Evolutionary conservation across 2,329 filamentous ascomycete genomes (phyloP).

Genomic region (Clarireedia paspali): DNA sequence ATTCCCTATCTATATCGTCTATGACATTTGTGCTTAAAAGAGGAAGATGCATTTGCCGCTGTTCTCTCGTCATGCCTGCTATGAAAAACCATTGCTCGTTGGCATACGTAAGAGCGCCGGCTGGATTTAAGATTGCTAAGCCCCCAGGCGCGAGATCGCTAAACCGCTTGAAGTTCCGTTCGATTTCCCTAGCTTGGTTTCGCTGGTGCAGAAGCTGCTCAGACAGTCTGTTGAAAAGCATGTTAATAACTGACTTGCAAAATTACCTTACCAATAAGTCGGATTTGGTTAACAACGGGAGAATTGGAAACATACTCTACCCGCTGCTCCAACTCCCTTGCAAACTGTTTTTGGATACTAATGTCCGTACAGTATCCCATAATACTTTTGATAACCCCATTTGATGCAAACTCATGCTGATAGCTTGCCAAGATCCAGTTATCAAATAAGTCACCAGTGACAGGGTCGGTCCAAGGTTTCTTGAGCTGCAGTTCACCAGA

Average conservation of each 20-base stretch:
- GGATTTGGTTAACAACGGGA: not conserved
- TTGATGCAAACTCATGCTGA: conserved; percentile 59
- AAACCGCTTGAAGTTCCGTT: conserved; percentile 73
- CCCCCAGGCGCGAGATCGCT: conserved; percentile 68
- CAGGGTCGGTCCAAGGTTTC: conserved; percentile 44
- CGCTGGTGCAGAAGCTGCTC: conserved; percentile 60
- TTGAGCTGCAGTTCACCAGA: conserved; percentile 69
- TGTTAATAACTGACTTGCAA: not conserved
- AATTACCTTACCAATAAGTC: not conserved
- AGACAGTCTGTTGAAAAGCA: conserved; percentile 49
- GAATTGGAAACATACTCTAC: conserved; percentile 32
- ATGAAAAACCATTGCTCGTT: conserved; percentile 51
- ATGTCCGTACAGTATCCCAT: conserved; percentile 81
- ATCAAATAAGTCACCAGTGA: conserved; percentile 51
- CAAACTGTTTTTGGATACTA: conserved; percentile 73
- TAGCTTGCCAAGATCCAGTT: conserved; percentile 71
- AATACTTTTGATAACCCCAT: conserved; percentile 60
- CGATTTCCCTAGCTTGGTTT: conserved; percentile 54
- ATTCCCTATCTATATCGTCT: conserved; percentile 37
- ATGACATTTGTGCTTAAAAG: conserved; percentile 55
- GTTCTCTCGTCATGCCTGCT: not conserved
- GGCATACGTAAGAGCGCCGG: conserved; percentile 35
- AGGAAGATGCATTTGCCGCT: not conserved
- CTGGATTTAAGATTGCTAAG: conserved; percentile 11
- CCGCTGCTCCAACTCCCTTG: conserved; percentile 72